Percentiles rank a stretch among this genome's conserved stretches.
Evolutionary conservation across 331 rosid genomes (phyloP).

Genomic region (Malus hybrid): DNA sequence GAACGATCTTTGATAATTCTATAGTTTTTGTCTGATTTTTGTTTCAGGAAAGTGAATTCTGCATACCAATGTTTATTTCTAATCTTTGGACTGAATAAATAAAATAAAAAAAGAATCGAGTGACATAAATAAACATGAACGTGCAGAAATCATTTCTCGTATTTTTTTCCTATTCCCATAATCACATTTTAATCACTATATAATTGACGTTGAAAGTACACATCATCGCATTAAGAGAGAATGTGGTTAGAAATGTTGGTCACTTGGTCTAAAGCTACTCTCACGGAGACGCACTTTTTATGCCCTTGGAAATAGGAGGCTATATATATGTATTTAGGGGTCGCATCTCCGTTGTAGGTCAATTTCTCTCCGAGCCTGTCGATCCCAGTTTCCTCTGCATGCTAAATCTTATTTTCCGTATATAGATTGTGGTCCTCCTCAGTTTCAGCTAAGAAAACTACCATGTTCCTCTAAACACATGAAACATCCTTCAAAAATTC

Average conservation of each 20-base stretch:
- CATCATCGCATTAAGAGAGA: not conserved
- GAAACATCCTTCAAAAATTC: not conserved
- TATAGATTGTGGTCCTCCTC: constrained; percentile 8
- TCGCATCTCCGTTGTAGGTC: not conserved
- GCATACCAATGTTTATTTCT: not conserved
- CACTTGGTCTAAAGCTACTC: not conserved
- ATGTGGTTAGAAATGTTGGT: not conserved
- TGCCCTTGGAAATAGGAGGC: not conserved
- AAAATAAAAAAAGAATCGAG: no score
- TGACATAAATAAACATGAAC: not conserved
- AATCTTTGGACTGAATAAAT: not conserved
- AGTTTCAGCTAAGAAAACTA: not conserved
- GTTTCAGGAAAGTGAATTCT: not conserved
- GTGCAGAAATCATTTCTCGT: no score
- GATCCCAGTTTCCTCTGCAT: not conserved
- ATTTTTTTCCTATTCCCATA: not conserved
- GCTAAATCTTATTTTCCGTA: not conserved
- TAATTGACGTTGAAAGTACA: not conserved
- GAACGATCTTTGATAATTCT: constrained; percentile 37
- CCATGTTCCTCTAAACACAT: not conserved
- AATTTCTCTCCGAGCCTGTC: not conserved
- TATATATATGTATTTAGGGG: not conserved
- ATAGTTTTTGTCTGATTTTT: not conserved
- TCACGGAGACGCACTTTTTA: not conserved
- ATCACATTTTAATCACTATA: not conserved